Percentiles rank a stretch among this genome's conserved stretches.
Conservation (phyloP, 805 yeast genomes). For the Clavispora santaluciae region DNA sequence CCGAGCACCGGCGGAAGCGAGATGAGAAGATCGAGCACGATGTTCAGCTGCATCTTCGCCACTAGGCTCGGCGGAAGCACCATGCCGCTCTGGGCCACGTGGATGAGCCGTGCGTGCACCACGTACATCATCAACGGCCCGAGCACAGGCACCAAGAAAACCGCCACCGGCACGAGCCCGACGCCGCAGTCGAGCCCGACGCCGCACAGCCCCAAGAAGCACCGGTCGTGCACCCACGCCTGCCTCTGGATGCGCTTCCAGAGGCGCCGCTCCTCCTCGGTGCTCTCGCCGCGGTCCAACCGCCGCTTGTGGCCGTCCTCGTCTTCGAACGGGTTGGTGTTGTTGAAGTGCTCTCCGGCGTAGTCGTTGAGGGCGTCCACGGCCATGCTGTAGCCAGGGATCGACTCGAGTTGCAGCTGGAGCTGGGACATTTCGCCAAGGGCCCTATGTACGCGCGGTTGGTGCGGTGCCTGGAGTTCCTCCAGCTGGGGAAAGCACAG, state of each 20-base stretch:
- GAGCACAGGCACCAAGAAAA: slow-evolving; percentile 65
- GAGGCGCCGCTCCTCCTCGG: slow-evolving; percentile 53
- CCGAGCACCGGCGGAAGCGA: slow-evolving; percentile 82
- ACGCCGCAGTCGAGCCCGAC: slow-evolving; percentile 65
- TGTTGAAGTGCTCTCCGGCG: slow-evolving; percentile 61
- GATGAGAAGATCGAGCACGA: slow-evolving; percentile 66
- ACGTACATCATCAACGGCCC: slow-evolving; percentile 83
- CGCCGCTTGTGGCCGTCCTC: slow-evolving; percentile 55
- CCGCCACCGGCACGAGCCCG: slow-evolving; percentile 72
- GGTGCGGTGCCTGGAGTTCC: no score
- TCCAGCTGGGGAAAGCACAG: no score
- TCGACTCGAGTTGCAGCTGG: slow-evolving; percentile 14
- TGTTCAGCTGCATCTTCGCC: slow-evolving; percentile 73
- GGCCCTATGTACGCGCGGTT: no score
- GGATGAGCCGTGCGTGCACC: slow-evolving; percentile 65
- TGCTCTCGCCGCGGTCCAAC: slow-evolving; percentile 43
- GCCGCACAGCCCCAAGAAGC: slow-evolving; percentile 71
- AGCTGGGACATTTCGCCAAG: slow-evolving; percentile 10
- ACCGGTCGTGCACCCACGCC: slow-evolving; percentile 87
- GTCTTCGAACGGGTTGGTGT: slow-evolving; percentile 64
- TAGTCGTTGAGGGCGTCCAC: slow-evolving; percentile 59
- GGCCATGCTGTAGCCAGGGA: slow-evolving; percentile 54
- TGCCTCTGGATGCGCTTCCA: slow-evolving; percentile 72
- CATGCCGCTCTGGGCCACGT: slow-evolving; percentile 52
- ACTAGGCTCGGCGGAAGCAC: slow-evolving; percentile 53